Evolutionary conservation across 768 basidiomycete genomes (phyloP).

Genomic region (Mycena polygramma): DNA sequence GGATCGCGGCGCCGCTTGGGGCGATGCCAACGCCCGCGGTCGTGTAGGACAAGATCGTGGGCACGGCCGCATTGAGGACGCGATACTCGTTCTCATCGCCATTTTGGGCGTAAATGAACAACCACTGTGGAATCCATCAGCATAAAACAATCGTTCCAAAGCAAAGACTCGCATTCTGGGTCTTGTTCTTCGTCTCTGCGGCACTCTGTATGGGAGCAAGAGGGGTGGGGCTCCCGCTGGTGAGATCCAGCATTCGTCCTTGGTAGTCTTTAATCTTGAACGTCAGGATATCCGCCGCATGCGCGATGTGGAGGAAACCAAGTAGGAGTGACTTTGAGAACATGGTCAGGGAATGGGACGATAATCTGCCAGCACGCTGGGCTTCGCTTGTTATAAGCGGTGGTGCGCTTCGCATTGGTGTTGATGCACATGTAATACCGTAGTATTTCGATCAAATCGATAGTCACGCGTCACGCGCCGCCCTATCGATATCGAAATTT

Average conservation of each 20-base stretch:
- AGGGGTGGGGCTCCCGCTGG: background rate
- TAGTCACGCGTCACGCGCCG: too few relatives aligned
- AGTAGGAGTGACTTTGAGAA: background rate
- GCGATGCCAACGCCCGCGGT: background rate
- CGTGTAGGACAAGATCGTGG: slow-evolving; percentile 13
- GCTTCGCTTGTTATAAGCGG: background rate
- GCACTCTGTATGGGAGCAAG: slow-evolving; percentile 5
- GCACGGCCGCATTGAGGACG: background rate
- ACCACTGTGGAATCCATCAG: slow-evolving; percentile 1
- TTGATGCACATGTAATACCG: too few relatives aligned
- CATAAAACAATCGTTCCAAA: too few relatives aligned
- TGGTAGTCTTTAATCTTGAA: slow-evolving; percentile 21
- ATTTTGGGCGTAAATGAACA: slow-evolving; percentile 12
- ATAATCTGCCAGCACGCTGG: too few relatives aligned
- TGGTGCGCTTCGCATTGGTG: too few relatives aligned
- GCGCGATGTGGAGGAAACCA: background rate
- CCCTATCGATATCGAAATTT: too few relatives aligned
- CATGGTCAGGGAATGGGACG: background rate
- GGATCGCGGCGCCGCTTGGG: background rate
- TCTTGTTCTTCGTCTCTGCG: background rate
- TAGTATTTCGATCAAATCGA: too few relatives aligned
- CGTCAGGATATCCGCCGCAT: slow-evolving; percentile 14
- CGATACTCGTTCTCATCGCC: slow-evolving; percentile 18
- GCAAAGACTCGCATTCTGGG: slow-evolving; percentile 9
- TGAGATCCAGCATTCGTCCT: slow-evolving; percentile 10